Evolutionary conservation across 495 filamentous ascomycete genomes (phyloP).

Genomic region (Penicillium flavigenum): DNA sequence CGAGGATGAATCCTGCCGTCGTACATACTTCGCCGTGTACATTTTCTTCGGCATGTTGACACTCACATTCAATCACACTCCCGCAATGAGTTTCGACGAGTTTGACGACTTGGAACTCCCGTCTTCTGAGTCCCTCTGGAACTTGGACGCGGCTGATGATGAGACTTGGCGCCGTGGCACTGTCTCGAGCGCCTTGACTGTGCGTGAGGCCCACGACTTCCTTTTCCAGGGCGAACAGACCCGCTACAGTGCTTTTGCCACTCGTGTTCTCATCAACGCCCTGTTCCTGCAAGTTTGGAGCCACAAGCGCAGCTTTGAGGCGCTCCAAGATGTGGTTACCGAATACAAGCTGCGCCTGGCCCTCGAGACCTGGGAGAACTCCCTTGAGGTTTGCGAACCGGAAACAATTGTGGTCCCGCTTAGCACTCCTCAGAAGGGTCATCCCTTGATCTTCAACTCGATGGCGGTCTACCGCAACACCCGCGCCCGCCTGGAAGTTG

Average conservation of each 20-base stretch:
- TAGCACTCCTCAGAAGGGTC: constrained; percentile 94
- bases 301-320: constrained; percentile 95
- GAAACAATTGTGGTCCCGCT: constrained; percentile 88
- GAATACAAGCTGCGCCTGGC: constrained; percentile 97
- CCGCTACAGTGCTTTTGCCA: constrained; percentile 95
- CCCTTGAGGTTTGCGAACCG: constrained; percentile 88
- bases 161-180: constrained; percentile 76
- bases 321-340: constrained; percentile 92
- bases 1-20: constrained; percentile 92
- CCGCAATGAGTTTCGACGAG: constrained; percentile 95
- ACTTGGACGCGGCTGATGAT: constrained; percentile 76
- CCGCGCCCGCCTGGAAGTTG: constrained; percentile 87
- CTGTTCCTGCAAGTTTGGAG: constrained; percentile 99
- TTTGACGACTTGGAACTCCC: constrained; percentile 91
- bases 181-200: constrained; percentile 70
- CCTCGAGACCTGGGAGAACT: constrained; percentile 96
- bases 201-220: constrained; percentile 89
- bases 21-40: constrained; percentile 98
- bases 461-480: constrained; percentile 97
- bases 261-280: constrained; percentile 98
- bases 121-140: constrained; percentile 94
- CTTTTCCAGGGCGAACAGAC: constrained; percentile 90
- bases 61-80: constrained; percentile 95
- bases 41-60: constrained; percentile 98
- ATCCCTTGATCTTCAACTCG: constrained; percentile 97